Evolutionary conservation across 2,329 filamentous ascomycete species (phyloP), one percentile per base, ranked within the genome.

Genomic region (Colletotrichum endophyticum): DNA sequence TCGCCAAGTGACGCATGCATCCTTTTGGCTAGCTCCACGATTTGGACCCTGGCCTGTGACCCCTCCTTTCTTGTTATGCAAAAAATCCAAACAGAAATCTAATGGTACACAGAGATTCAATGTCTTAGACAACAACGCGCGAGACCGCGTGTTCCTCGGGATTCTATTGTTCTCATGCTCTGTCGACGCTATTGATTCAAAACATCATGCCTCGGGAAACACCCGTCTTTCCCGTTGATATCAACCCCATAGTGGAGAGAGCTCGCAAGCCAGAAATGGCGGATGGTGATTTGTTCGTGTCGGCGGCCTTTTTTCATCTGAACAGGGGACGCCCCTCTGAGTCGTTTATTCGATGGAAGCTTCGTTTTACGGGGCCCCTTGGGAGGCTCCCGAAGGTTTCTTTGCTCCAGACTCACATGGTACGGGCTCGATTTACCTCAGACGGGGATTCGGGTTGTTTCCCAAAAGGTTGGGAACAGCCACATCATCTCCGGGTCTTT

Each of bases 81-180:
- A n/a, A 28, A 13, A 49, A n/a, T n/a, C 39, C 19, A 49, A 49
- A n/a, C 19, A n/a, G 19, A 49, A 49, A 49, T 49, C 39, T n/a
- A 49, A 49, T 49, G 64, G 59, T 49, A 70, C 32, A 25, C 28
- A 30, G 64, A 70, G 49, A 61, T 73, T 64, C 44, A 53, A 64
- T 76, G 70, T 76, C 70, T 76, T 66, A 16, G 73, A 69, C 39
- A 49, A 6, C 56, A 32, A 30, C 67, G 39, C 64, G 56, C 6
- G 30, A 13, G 39, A n/a, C 34, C 25, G 22, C 6, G 9, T 39
- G 27, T 22, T 57, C 59, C 56, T 70, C 57, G 72, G 72, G 30
- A 2, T 53, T 70, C 39, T 30, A 44, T 49, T 70, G 25, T 70
- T 34, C 39, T 49, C 39, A 28, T 61, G 5, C 39, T 32, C 49